Evolutionary conservation across 768 basidiomycete genomes (phyloP), one percentile per base, ranked within the genome.

Genomic region (Tulasnella sp.): DNA sequence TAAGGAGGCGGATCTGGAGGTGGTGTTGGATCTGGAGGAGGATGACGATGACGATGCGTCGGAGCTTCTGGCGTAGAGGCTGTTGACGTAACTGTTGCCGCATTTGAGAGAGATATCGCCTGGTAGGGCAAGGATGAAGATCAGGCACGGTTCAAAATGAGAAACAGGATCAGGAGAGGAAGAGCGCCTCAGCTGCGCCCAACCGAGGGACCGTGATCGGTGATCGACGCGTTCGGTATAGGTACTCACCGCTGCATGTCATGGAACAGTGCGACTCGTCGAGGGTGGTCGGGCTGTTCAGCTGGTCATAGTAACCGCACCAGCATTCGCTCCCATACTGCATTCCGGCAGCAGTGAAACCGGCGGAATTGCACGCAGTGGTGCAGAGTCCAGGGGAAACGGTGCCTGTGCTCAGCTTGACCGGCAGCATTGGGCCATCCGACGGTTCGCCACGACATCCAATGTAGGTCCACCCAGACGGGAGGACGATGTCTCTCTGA

Each of bases 291-390:
- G 40, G 18, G 26, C 20, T 44, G 18, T 40, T 73, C 40, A 48
- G n/a, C 11, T 32, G 26, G 40, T 29, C n/a, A 7, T 18, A 23
- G 72, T 48, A 44, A 7, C 77, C 77, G 37, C 78, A 79, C 32
- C 44, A 79, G 48, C 78, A 79, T 70, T 75, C 73, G n/a, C 44
- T 67, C 13, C 51, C 73, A 35, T 29, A 57, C 70, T 79, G 73
- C 26, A 73, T 75, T 3, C 78, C 78, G 1, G 78, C 72, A 10
- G 35, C 57, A 15, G 70, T 67, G 42, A 46, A 79, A 0, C 78
- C 73, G n/a, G 74, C 74, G 55, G 55, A 57, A 57, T 57, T 23
- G 55, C 55, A 26, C 55, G 55, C 9, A 57, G 55, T 23, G 3
- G 16, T 42, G 51, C 78, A 78, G 37, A 42, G 37, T 15, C 3